Percentiles rank a stretch among this genome's conserved stretches.
These are phyloP conservation scores for Mallotus repandus DNA, from an alignment of 441 rosid genomes.

Conservation along the genomic window DNA sequence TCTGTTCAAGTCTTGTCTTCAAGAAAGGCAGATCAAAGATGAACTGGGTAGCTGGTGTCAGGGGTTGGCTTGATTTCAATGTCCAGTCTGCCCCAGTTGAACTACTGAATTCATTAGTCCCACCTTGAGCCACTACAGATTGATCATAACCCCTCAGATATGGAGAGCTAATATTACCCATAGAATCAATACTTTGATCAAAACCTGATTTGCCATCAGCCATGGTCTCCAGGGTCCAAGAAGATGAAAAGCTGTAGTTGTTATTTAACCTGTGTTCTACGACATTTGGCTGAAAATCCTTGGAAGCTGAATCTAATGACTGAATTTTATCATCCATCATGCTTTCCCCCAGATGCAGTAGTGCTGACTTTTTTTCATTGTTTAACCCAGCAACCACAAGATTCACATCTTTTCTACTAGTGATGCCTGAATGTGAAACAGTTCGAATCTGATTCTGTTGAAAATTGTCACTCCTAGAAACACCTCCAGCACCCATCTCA, in stretches of 20 bases:
- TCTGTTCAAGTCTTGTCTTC: constrained; percentile 36
- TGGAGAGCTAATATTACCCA: not conserved
- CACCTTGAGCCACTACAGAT: constrained; percentile 10
- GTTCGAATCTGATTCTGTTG: constrained; percentile 5
- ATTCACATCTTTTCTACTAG: constrained; percentile 9
- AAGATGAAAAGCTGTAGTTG: constrained; percentile 9
- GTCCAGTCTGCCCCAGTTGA: constrained; percentile 11
- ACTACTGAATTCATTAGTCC: constrained; percentile 1
- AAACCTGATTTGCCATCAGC: constrained; percentile 14
- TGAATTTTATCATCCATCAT: not conserved
- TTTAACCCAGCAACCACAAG: constrained; percentile 8
- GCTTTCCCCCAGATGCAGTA: not conserved
- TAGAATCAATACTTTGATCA: constrained; percentile 3
- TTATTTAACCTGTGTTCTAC: constrained; percentile 11
- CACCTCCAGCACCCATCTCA: not conserved
- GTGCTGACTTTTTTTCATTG: not conserved
- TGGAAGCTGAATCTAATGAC: not conserved
- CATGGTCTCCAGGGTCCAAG: constrained; percentile 10
- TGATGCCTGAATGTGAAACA: constrained; percentile 3
- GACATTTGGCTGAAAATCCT: constrained; percentile 7
- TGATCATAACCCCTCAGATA: constrained; percentile 3
- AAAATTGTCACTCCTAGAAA: constrained; percentile 11
- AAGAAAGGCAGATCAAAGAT: constrained; percentile 43
- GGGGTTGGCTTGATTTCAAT: constrained; percentile 15
- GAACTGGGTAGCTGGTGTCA: constrained; percentile 23